Evolutionary conservation across 2,329 filamentous ascomycete species (phyloP), one percentile per base, ranked within the genome.

Genomic region (Aureobasidium leucospermi): DNA sequence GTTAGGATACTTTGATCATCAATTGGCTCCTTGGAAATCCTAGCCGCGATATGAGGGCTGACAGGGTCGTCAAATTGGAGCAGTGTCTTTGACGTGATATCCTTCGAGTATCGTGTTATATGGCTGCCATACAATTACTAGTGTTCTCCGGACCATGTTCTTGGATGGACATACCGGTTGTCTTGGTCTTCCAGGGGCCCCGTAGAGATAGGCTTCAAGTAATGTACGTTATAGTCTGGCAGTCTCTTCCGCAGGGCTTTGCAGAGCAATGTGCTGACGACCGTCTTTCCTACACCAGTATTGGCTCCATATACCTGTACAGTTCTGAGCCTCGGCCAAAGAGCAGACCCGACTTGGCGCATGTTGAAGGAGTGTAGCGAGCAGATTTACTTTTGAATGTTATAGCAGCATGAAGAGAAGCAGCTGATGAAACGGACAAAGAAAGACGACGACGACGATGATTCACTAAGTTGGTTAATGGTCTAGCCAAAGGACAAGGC

Each of bases 231-330:
- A 47, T 81, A 78, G 19, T 74, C 67, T 7, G 71, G 70, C 63
- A 77, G 76, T 41, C 74, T 73, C 29, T 74, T 76, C 39, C 74
- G 75, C 4, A 85, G 79, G 8, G 86, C 81, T 63, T 82, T 85
- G 70, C 84, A 87, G 3, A 95, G 76, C 11, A 90, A 73, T 0
- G 88, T 90, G 1, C 87, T 86, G 60, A 91, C 81, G 34, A 95
- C 83, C 0, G 90, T 95, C 77, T 95, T 95, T 64, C 90, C 90
- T 29, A 94, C 88, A 64, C 89, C 84, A 0, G 90, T 94, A 67
- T 93, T 94, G 48, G 90, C 88, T 31, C 90, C 90, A 67, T 88
- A 95, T 39, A 95, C 77, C 72, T 94, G 89, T 65, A 89, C 82
- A 11, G 84, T 79, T 62, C 84, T 83, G 58, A 92, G 77, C 8